Base-by-base conservation (phyloP, 805 yeast species). In the Zygosaccharomyces rouxii region DNA sequence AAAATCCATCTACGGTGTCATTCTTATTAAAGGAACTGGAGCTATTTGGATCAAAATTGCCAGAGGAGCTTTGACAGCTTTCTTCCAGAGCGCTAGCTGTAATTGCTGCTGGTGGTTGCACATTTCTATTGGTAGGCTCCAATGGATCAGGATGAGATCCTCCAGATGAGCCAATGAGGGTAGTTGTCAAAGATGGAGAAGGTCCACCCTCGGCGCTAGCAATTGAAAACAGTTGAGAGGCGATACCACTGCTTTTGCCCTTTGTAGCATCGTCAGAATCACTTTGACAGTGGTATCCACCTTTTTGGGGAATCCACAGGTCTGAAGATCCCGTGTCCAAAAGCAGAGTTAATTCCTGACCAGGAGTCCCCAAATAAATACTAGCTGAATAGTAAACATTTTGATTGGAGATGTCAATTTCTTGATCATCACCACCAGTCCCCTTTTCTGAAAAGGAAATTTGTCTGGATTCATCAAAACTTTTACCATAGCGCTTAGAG, bases 311-410 rank as follows among this genome's bases (percentile, higher is more conserved):
- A 19, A 82, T 77, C 87, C 87, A 83, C 7, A 84, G 64, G 60
- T 83, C 89, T 0, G 84, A 73, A 0, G 86, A 81, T 1, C 88
- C 89, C 0, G 88, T 83, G 56, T 83, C 89, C 9, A 83, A 59
- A 25, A 79, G 62, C 5, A 81, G 78, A 11, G 66, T 67, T 4
- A 81, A 69, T 22, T 65, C 59, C 54, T 80, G 80, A 0, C 68
- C 57, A 1, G 78, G 71, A 0, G 84, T 76, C 1, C 89, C 88
- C n/a, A 83, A 55, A 25, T 59, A 52, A 16, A 76, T 45, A 11
- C 62, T 60, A 1, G 70, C 73, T 31, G 72, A 58, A 54, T 75
- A 76, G 51, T 71, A 76, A 4, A 70, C 61, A 5, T 55, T 46
- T 42, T 67, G 63, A 50, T 76, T 76, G 14, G 54, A 7, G 14